Evolutionary conservation across 306 rosid genomes (phyloP).

Genomic region (Sicyos baderoa): DNA sequence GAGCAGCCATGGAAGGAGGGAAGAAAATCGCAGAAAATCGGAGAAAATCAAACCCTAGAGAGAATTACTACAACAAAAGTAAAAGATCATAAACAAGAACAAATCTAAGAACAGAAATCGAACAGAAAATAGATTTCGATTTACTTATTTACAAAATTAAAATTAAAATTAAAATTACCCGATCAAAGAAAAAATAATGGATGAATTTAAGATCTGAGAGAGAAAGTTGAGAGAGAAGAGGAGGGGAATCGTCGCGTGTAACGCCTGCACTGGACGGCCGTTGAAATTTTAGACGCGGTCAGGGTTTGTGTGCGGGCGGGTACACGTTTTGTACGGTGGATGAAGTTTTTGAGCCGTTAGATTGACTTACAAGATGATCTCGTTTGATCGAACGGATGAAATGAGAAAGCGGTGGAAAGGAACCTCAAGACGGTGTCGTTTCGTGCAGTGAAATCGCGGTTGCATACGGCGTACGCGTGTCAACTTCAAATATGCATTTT

Average conservation of each 20-base stretch:
- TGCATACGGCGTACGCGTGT: background rate
- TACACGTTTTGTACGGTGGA: background rate
- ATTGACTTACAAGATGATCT: background rate
- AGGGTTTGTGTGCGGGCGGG: background rate
- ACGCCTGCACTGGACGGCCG: conserved; percentile 52
- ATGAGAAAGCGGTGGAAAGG: background rate
- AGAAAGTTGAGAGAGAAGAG: background rate
- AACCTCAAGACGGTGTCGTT: background rate
- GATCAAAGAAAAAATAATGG: conserved; percentile 9
- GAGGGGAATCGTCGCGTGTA: conserved; percentile 19
- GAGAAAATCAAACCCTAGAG: conserved; percentile 28
- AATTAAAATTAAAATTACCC: conserved; percentile 18
- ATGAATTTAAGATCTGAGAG: conserved; percentile 14
- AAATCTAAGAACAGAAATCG: conserved; percentile 4
- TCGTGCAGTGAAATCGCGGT: background rate
- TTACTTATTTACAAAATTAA: background rate
- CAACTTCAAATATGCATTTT: background rate
- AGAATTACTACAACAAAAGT: conserved; percentile 12
- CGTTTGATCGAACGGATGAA: background rate
- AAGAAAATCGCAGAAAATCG: conserved; percentile 6
- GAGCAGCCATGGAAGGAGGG: conserved; percentile 36
- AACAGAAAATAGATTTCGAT: conserved; percentile 3
- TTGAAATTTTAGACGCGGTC: conserved; percentile 26
- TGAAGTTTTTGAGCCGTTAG: background rate
- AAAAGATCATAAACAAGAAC: background rate